These are phyloP conservation scores for Gardenia jasminoides DNA, from an alignment of 257 asterid genomes.

Conservation along the genomic window DNA sequence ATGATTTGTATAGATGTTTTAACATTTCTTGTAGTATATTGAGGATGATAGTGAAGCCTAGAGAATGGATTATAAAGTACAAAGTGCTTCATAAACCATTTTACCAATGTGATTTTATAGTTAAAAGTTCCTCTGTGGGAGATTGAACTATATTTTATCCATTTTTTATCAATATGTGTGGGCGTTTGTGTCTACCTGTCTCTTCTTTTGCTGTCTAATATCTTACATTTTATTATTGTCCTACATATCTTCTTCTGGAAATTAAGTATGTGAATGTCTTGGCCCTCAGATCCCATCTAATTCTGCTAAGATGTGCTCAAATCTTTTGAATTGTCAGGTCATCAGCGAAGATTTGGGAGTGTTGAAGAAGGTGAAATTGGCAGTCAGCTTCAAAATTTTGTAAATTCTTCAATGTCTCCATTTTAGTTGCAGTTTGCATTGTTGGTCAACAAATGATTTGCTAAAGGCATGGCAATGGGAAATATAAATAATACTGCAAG, in stretches of 20 bases:
- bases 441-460: not conserved
- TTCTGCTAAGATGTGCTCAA: not conserved
- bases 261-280: not conserved
- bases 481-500: not conserved
- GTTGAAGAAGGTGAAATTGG: conserved; percentile 64
- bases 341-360: conserved; percentile 81
- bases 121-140: not conserved
- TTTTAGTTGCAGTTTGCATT: not conserved
- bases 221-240: not conserved
- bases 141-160: not conserved
- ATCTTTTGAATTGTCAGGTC: conserved; percentile 50
- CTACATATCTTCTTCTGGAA: not conserved
- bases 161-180: not conserved
- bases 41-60: not conserved
- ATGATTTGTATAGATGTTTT: not conserved
- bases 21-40: not conserved
- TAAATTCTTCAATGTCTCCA: not conserved
- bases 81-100: not conserved
- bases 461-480: not conserved
- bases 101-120: not conserved
- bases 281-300: not conserved
- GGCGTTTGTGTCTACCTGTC: not conserved
- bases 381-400: conserved; percentile 17
- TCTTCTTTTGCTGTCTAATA: not conserved
- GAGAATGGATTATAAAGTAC: not conserved